Evolutionary conservation across 805 yeast genomes (phyloP), one percentile per base, ranked within the genome.

Genomic region (Diddensiella santjacobensis): DNA sequence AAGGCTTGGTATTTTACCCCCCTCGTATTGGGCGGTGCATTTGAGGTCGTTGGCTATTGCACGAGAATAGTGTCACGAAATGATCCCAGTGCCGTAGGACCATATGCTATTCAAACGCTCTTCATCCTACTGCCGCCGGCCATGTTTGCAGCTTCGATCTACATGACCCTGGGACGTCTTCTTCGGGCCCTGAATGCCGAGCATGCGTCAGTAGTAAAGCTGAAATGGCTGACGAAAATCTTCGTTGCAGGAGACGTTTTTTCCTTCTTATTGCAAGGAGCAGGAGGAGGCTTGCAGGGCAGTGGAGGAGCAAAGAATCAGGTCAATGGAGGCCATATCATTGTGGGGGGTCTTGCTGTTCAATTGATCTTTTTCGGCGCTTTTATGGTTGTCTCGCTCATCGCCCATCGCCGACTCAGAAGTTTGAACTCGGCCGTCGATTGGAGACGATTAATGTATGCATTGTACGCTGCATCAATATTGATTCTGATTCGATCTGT

Each of bases 141-240:
- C 20, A 83, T 88, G 62, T 72, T 84, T 39, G 84, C 86, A 83
- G 96, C 87, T 2, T 95, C 91, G 1, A 71, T 87, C 2, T 88
- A 88, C 66, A 83, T 75, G 58, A 71, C 82, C 42, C 67, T 88
- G 54, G 88, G 84, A 2, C 83, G 86, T 62, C 58, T 84, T 44
- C 69, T 83, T 35, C 78, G 46, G 33, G 37, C 18, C 15, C 40
- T 82, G 48, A 64, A 86, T 1, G 80, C 78, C 2, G 69, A 71
- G 51, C 58, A 66, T n/a, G 79, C 67, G 53, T 79, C 87, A 3
- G 49, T 61, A 1, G 45, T 77, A 29, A 69, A 66, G 47, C 87
- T 89, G 6, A 70, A 74, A 68, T 69, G 69, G 57, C 81, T 81
- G 58, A 75, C 90, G 0, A 73, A 77, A 45, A 69, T 84, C 8